Conservation (phyloP, 2,329 filamentous ascomycete species). For the Colletotrichum sp. region DNA sequence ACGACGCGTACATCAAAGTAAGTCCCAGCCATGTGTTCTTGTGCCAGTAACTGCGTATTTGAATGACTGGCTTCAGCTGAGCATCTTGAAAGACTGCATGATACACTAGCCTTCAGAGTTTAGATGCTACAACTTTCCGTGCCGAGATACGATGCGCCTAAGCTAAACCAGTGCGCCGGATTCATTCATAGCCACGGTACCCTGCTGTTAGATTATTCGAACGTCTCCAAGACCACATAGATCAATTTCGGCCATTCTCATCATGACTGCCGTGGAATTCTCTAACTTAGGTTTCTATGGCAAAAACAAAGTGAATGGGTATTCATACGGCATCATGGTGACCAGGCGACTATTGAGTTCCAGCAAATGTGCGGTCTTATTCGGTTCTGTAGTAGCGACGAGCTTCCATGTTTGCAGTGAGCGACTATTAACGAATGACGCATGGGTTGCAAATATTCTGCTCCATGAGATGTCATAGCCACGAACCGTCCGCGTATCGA, state of each 20-base stretch:
- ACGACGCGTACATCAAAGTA: not conserved
- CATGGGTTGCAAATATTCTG: not conserved
- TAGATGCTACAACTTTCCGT: not conserved
- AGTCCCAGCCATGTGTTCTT: not conserved
- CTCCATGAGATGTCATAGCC: not conserved
- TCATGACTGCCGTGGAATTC: not conserved
- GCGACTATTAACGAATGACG: not conserved
- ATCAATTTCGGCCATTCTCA: not conserved
- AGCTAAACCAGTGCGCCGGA: not conserved
- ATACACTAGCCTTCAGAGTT: not conserved
- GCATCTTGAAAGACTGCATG: not conserved
- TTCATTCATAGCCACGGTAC: not conserved
- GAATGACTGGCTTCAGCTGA: not conserved
- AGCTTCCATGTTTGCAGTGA: not conserved
- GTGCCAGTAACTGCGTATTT: not conserved
- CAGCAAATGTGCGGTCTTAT: not conserved
- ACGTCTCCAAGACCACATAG: not conserved
- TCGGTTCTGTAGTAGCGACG: not conserved
- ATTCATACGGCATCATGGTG: not conserved
- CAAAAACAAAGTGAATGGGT: not conserved
- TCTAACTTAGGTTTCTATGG: not conserved
- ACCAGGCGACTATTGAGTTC: rapidly evolving
- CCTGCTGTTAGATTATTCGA: not conserved
- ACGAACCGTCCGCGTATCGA: not conserved
- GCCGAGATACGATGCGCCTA: not conserved